Evolutionary conservation across 139 green algal genomes (phyloP), one percentile per base, ranked within the genome.

Genomic region (Monoraphidium neglectum): DNA sequence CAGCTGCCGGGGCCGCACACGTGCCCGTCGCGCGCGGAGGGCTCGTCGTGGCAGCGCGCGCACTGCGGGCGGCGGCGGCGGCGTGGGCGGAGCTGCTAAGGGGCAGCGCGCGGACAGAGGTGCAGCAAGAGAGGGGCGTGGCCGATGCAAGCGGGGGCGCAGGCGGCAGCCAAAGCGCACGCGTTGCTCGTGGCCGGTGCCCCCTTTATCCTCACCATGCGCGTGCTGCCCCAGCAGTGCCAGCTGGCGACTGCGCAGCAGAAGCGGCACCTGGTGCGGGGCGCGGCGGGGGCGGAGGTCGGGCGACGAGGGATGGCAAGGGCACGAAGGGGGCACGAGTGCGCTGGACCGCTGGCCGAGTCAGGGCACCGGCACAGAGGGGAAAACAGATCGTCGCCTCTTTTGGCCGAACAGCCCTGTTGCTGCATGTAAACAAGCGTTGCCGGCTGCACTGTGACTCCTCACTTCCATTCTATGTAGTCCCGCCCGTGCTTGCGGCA

Each of bases 401-500:
- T n/a, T n/a, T n/a, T 51, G 43, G 8, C 8, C n/a, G 43, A 12
- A 51, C 8, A 51, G 43, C 43, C 43, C 43, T 8, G 8, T 51
- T 51, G 43, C 43, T 51, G 63, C 73, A 79, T 43, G 62, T 73
- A 62, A 73, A 79, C 46, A 28, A 21, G 37, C 24, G 18, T 18
- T 33, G 4, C 16, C 13, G 13, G 26, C 56, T 64, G 56, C 56
- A 30, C 13, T 12, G 26, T 30, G 4, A 68, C 62, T 68, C 18
- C 59, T 76, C 83, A 88, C 62, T 88, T 88, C 63, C 72, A 88
- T 36, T 86, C 76, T 16, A 88, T 68, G 32, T 64, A 88, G 23
- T 74, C 57, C 4, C 32, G 68, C 53, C 83, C 80, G 33, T 88
- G 83, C 16, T 30, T 6, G 23, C 60, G 47, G 61, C 77, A 82